Conservation (phyloP, 163 green algal genomes). For the Coccomyxa subellipsoidea region DNA sequence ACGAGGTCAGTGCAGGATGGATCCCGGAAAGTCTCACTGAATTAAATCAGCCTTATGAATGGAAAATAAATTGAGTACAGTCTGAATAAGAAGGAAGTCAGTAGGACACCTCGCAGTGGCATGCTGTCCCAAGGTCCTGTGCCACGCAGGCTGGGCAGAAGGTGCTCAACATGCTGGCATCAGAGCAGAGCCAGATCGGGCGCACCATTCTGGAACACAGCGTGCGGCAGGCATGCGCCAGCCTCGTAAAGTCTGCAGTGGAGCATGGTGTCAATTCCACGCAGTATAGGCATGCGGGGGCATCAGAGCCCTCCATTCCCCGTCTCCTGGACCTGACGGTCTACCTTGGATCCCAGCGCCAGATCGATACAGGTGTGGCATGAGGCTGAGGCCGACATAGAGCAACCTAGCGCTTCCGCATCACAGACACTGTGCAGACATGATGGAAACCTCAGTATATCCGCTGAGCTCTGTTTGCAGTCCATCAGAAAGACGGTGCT, state of each 20-base stretch:
- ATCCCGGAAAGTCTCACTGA: too few species aligned
- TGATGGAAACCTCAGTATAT: too few species aligned
- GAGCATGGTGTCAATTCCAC: slow-evolving; percentile 10
- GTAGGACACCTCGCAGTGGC: too few species aligned
- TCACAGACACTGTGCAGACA: too few species aligned
- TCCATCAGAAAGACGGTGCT: too few species aligned
- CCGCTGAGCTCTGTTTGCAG: too few species aligned
- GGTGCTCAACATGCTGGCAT: neutral
- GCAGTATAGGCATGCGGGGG: slow-evolving; percentile 2
- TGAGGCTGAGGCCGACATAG: too few species aligned
- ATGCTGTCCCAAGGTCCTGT: neutral
- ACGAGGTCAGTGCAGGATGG: neutral
- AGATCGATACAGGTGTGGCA: neutral
- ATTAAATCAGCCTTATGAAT: too few species aligned
- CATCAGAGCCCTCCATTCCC: slow-evolving; percentile 13
- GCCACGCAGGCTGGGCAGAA: neutral
- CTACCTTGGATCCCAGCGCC: slow-evolving; percentile 14
- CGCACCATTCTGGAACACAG: slow-evolving; percentile 1
- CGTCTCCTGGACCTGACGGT: slow-evolving; percentile 39
- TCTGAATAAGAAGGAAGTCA: too few species aligned
- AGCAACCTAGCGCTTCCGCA: too few species aligned
- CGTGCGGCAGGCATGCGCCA: neutral
- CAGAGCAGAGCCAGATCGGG: neutral
- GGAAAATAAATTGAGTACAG: too few species aligned
- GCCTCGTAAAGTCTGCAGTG: neutral